Evolutionary conservation across 1,139 yeast genomes (phyloP), one percentile per base, ranked within the genome.

Genomic region (Taiozyma sp.): DNA sequence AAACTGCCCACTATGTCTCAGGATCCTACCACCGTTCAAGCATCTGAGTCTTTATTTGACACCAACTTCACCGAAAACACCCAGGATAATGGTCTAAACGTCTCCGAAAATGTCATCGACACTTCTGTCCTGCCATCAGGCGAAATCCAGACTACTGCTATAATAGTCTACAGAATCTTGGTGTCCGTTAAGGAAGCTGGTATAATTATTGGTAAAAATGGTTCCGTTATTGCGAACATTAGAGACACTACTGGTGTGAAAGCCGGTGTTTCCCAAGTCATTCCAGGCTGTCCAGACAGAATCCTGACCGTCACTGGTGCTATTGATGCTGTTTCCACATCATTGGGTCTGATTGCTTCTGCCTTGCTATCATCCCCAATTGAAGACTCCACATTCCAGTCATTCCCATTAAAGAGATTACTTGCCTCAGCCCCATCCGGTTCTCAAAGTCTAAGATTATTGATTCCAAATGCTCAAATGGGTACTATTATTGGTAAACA

Each of bases 171-270:
- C 65, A 76, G 97, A 59, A 80, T 91, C 2, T 74, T 91, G 44
- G 89, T 91, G 24, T 82, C 95, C 13, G 82, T 95, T 51, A 87
- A 87, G 65, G 97, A 91, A 69, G 92, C 96, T 14, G 97, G 97
- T 22, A 87, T 92, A 56, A 82, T 91, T 56, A 91, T 91, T 63
- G 97, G 97, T 46, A 88, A 87, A 62, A 86, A 83, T 59, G 97
- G 97, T 44, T 76, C 79, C 53, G 88, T 87, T 50, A 91, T 91
- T 55, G 88, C 92, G 53, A 79, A 81, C 38, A 82, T 91, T 49
- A 78, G 97, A 58, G 91, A 82, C 47, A 80, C 79, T 56, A 88
- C 95, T 43, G 81, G 81, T 52, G 92, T 93, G 55, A 88, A 87
- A 67, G 96, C 96, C 6, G 97, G 96, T 24, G 91, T 91, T 48